Base-by-base conservation (phyloP, 1,139 yeast species). In the Saccharomycopsis hybrid region DNA sequence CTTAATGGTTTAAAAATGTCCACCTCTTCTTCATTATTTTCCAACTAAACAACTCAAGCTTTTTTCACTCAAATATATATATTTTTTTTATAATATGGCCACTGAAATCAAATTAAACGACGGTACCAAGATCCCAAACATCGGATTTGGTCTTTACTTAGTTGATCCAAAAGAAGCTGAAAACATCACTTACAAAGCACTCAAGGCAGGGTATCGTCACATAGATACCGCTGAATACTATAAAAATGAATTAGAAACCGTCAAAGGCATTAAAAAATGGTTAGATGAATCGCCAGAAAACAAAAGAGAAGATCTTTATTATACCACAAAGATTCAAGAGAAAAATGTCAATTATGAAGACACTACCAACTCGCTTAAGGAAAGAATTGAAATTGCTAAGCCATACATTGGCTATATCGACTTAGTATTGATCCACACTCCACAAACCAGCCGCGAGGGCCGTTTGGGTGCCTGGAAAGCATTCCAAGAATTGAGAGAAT, bases 181-280 rank as follows among this genome's bases (percentile, higher is more conserved):
- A 2, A 60, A 63, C 1, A 58, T 74, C 30, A 82, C 78, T 2
- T 66, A 70, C 52, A 62, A 70, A 36, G 85, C 84, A 1, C 70
- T 85, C 59, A 68, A 72, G 35, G 68, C 63, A 29, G 95, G 95
- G 0, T 85, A 84, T 62, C 76, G 92, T 55, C 90, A 82, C 57
- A 69, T 82, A 48, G 88, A 82, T 59, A 69, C 80, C 3, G 88
- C 88, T 2, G 70, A 71, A 18, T 62, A 64, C 32, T 85, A 85
- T 61, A 68, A 69, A 5, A 82, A 82, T 60, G 85, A 83, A 60
- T 58, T 58, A 9, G 82, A 76, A 58, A 71, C 78, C 50, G 73
- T 69, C 57, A 61, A 67, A 54, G 74, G 83, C 3, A 76, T 80
- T 43, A 65, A 71, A 2, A 57, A 69, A 46, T 82, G 81, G 77